Percentiles rank a stretch among this genome's conserved stretches.
phyloP scores from a whole-genome alignment of 2,329 filamentous ascomycete genomes.

The Pseudogymnoascus sp. region DNA sequence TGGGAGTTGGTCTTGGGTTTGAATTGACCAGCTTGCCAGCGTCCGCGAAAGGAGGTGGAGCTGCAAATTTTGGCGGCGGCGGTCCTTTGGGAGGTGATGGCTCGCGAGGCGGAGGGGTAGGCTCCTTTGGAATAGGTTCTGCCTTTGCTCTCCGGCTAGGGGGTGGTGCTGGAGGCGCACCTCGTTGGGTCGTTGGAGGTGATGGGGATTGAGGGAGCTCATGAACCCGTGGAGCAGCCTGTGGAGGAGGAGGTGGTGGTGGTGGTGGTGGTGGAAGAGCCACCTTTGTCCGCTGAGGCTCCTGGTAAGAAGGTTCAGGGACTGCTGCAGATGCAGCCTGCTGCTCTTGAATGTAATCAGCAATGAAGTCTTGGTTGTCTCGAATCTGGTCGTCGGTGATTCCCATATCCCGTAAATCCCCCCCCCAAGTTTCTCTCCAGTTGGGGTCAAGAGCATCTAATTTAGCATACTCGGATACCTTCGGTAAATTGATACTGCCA shows the following conservation, averaged over 20 bases:
- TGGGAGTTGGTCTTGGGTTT: slow-evolving; percentile 31
- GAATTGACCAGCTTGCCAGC: slow-evolving; percentile 68
- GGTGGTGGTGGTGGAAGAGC: slow-evolving; percentile 48
- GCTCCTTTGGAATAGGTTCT: slow-evolving; percentile 37
- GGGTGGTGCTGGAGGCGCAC: slow-evolving; percentile 44
- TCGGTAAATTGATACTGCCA: slow-evolving; percentile 39
- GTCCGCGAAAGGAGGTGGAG: slow-evolving; percentile 79
- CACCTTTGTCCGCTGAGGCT: slow-evolving; percentile 39
- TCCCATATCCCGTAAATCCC: slow-evolving; percentile 53
- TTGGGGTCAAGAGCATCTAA: slow-evolving; percentile 56
- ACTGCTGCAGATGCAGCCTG: slow-evolving; percentile 34
- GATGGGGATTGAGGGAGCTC: slow-evolving; percentile 25
- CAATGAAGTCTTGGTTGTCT: slow-evolving; percentile 60
- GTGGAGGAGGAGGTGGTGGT: slow-evolving; percentile 52
- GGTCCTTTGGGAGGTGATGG: slow-evolving; percentile 54
- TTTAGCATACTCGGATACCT: slow-evolving; percentile 48
- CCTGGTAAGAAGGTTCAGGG: slow-evolving; percentile 30
- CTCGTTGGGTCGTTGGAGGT: slow-evolving; percentile 24
- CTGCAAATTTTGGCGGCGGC: slow-evolving; percentile 63
- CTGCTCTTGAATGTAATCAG: slow-evolving; percentile 53
- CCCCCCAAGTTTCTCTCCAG: slow-evolving; percentile 58
- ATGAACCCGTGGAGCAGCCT: slow-evolving; percentile 30
- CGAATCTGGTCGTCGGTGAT: slow-evolving; percentile 58
- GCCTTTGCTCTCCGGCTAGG: slow-evolving; percentile 50
- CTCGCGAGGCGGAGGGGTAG: slow-evolving; percentile 55